Conservation (phyloP, 441 rosid species). For the Macaranga tanarius region DNA sequence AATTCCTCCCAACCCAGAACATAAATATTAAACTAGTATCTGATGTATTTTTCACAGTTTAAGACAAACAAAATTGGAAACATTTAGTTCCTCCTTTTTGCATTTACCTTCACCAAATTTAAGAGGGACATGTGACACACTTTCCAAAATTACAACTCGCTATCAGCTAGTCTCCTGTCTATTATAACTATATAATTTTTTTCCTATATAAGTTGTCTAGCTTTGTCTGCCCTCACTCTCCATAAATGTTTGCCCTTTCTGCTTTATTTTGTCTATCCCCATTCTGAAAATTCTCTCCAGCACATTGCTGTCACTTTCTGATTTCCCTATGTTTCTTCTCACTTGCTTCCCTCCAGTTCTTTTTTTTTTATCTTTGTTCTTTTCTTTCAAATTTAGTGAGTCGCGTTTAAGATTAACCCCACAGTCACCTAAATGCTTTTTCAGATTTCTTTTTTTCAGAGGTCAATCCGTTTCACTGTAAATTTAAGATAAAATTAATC, state of each 20-base stretch:
- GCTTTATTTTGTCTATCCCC: neutral
- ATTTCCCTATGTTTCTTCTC: neutral
- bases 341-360: neutral
- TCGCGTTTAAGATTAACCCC: too few species aligned
- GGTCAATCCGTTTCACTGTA: neutral
- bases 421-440: too few species aligned
- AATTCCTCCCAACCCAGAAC: neutral
- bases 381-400: too few species aligned
- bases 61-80: too few species aligned
- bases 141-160: neutral
- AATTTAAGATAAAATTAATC: neutral
- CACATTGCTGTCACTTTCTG: neutral
- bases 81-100: neutral
- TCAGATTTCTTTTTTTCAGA: neutral
- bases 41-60: too few species aligned
- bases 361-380: neutral
- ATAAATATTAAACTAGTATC: neutral
- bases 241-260: neutral
- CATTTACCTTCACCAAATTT: neutral
- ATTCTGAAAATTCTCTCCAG: neutral
- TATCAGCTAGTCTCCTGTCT: neutral
- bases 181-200: neutral
- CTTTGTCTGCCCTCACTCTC: neutral
- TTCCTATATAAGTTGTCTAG: neutral
- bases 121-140: neutral